These are phyloP conservation scores for Sanghuangporus weigelae DNA, from an alignment of 1,284 basidiomycete species.

Conservation along the genomic window DNA sequence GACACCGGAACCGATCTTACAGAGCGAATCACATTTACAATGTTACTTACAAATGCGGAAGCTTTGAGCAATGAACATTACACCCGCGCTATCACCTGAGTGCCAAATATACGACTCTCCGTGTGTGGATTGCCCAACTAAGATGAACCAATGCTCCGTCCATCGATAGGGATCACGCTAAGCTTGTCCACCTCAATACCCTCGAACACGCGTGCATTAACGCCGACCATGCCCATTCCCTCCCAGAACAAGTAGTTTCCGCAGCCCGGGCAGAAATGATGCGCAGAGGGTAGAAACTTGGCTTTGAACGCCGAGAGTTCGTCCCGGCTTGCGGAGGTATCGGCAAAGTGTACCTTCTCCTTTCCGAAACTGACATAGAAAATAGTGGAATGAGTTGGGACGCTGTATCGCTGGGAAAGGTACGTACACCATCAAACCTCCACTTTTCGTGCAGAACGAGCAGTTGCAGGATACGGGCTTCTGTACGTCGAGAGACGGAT, in stretches of 20 bases:
- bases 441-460: neutral
- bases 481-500: conserved; percentile 2
- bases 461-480: conserved; percentile 3
- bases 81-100: too few relatives aligned
- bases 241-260: conserved; percentile 2
- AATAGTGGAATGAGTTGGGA: neutral
- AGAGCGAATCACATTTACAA: too few relatives aligned
- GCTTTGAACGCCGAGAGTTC: neutral
- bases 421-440: neutral
- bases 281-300: neutral
- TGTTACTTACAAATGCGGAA: too few relatives aligned
- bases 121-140: too few relatives aligned
- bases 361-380: neutral
- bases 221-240: neutral
- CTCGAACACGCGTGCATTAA: conserved; percentile 6
- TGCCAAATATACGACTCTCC: too few relatives aligned
- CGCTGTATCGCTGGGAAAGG: neutral
- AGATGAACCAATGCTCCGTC: neutral
- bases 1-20: too few relatives aligned
- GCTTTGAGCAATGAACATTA: too few relatives aligned
- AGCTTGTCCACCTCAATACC: conserved; percentile 5
- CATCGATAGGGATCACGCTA: neutral
- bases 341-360: neutral
- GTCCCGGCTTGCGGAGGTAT: neutral
- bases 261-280: neutral